Evolutionary conservation across 768 basidiomycete genomes (phyloP).

Genomic region (Tylopilus sp.): DNA sequence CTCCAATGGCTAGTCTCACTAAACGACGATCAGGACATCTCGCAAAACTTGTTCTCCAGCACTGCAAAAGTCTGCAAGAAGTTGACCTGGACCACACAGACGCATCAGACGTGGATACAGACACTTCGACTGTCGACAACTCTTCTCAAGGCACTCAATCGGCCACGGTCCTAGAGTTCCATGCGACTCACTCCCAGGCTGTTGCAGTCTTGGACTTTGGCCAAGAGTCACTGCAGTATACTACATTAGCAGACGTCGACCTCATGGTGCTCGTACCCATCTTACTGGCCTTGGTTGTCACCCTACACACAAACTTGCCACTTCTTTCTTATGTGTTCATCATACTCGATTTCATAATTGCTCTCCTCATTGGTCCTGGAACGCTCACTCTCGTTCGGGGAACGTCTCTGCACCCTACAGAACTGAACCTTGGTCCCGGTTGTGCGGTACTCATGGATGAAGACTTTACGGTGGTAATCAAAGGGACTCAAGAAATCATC

Average conservation of each 20-base stretch:
- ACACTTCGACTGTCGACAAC: not conserved
- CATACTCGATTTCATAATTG: constrained; percentile 4
- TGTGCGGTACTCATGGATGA: constrained; percentile 21
- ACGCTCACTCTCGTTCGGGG: constrained; percentile 15
- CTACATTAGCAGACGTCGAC: constrained; percentile 8
- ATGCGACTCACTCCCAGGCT: not conserved
- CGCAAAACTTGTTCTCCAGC: constrained; percentile 10
- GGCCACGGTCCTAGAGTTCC: not conserved
- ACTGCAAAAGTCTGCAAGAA: constrained; percentile 5
- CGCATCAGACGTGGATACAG: not conserved
- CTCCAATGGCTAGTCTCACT: constrained; percentile 16
- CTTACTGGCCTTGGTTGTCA: constrained; percentile 6
- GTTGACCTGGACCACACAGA: not conserved
- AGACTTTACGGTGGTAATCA: constrained; percentile 11
- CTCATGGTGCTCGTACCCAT: constrained; percentile 14
- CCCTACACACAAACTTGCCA: constrained; percentile 5
- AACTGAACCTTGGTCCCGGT: constrained; percentile 7
- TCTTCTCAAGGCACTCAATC: not conserved
- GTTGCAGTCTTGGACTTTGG: constrained; percentile 14
- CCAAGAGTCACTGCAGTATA: constrained; percentile 14
- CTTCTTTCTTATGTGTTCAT: constrained; percentile 4
- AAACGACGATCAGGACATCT: constrained; percentile 19
- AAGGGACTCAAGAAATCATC: constrained; percentile 12
- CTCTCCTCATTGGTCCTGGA: constrained; percentile 16
- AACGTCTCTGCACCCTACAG: constrained; percentile 3